Percentiles rank a stretch among this genome's conserved stretches.
phyloP scores from a whole-genome alignment of 371 early-diverging fungal genomes.

The Rhizopus stolonifer region DNA sequence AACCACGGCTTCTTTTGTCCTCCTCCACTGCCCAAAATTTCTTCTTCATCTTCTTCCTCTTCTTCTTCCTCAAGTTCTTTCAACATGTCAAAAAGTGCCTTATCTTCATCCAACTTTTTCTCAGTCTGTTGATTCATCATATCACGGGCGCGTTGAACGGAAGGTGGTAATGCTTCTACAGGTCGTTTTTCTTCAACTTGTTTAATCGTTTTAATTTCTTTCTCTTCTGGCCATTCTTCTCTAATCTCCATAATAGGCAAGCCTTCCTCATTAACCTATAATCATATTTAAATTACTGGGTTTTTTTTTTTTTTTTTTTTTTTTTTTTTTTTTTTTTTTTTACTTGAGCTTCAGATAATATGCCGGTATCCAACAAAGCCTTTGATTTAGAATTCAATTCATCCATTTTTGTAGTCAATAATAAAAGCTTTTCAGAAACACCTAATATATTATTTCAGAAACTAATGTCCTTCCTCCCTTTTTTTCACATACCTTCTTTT shows the following conservation, averaged over 20 bases:
- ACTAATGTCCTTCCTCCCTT: background rate
- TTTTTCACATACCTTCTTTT: conserved; percentile 52
- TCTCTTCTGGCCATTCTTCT: conserved; percentile 60
- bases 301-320: too few species aligned
- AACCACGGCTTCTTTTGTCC: background rate
- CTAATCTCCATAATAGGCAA: conserved; percentile 85
- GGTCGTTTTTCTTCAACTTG: background rate
- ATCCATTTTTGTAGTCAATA: conserved; percentile 54
- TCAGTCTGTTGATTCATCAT: conserved; percentile 23
- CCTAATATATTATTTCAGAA: too few species aligned
- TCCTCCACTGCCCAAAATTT: background rate
- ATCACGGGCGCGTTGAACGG: conserved; percentile 30
- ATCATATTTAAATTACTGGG: too few species aligned
- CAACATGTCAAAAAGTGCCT: conserved; percentile 17
- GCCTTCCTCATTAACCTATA: conserved; percentile 85
- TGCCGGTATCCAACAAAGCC: conserved; percentile 12
- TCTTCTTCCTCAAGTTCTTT: conserved; percentile 49
- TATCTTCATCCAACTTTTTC: conserved; percentile 48
- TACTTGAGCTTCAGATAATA: conserved; percentile 15
- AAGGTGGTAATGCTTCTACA: conserved; percentile 14
- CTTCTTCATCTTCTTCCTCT: conserved; percentile 31
- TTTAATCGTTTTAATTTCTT: conserved; percentile 15
- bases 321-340: too few species aligned
- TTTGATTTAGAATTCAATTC: conserved; percentile 36
- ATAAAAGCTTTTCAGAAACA: conserved; percentile 60